phyloP scores from a whole-genome alignment of 1,139 yeast genomes.

The Eremothecium coryli region DNA sequence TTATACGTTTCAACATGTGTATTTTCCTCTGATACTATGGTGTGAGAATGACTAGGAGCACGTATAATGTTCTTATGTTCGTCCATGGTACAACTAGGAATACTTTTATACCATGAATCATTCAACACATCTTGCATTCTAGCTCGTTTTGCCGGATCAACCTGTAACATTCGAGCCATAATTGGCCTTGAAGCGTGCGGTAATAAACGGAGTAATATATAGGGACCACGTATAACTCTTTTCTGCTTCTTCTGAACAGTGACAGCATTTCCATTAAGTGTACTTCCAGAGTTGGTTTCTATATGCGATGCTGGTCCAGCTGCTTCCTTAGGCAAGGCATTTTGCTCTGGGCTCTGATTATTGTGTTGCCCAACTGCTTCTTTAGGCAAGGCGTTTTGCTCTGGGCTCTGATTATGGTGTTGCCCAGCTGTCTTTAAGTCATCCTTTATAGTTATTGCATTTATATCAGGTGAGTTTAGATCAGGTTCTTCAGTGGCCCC shows the following conservation, averaged over 20 bases:
- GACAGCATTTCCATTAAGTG: neutral
- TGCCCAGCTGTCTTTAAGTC: neutral
- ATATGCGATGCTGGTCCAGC: neutral
- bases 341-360: too few species aligned
- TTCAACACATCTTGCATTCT: slow-evolving; percentile 54
- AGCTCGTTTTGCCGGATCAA: slow-evolving; percentile 63
- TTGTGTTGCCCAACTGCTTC: neutral
- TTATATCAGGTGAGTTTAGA: neutral
- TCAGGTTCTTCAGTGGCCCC: neutral
- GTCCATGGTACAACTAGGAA: slow-evolving; percentile 41
- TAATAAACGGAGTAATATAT: slow-evolving; percentile 72
- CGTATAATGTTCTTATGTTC: slow-evolving; percentile 36
- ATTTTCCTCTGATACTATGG: slow-evolving; percentile 42
- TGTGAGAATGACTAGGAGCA: slow-evolving; percentile 49
- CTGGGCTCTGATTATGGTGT: neutral
- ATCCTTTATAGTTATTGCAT: neutral
- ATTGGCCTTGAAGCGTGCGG: slow-evolving; percentile 83
- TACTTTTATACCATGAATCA: slow-evolving; percentile 66
- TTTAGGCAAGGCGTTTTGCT: too few species aligned
- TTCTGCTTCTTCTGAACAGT: slow-evolving; percentile 15
- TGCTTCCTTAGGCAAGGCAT: neutral
- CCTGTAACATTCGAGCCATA: slow-evolving; percentile 60
- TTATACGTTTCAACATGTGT: slow-evolving; percentile 39
- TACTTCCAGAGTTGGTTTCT: too few species aligned
- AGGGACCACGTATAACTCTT: slow-evolving; percentile 57